Evolutionary conservation across 73 alveolate species (phyloP).

Genomic region (Paramecium pentaurelia): DNA sequence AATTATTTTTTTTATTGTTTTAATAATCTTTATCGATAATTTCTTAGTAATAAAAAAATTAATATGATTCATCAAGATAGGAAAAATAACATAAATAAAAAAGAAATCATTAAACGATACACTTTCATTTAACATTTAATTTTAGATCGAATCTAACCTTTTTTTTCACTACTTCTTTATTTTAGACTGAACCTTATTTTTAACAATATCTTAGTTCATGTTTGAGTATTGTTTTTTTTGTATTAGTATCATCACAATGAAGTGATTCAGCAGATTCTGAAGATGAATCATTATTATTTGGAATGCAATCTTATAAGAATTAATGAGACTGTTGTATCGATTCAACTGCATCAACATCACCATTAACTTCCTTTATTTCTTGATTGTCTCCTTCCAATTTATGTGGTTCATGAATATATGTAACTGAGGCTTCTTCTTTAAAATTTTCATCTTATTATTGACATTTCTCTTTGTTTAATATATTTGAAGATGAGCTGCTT

Average conservation of each 20-base stretch:
- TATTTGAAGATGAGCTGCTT: not conserved
- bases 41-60: not conserved
- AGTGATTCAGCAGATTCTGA: not conserved
- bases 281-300: not conserved
- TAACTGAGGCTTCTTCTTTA: constrained; percentile 16
- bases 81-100: not conserved
- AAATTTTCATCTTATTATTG: not conserved
- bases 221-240: not conserved
- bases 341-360: not conserved
- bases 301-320: not conserved
- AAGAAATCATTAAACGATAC: not conserved
- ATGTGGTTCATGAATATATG: not conserved
- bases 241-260: not conserved
- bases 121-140: not conserved
- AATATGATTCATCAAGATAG: not conserved
- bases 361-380: not conserved
- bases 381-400: not conserved
- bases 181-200: not conserved
- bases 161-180: not conserved
- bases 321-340: not conserved
- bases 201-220: not conserved
- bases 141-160: not conserved
- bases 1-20: not conserved
- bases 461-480: not conserved
- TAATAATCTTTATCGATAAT: not conserved